Base-by-base conservation (phyloP, 495 filamentous ascomycete genomes). In the Hypomontagnella submonticulosa region DNA sequence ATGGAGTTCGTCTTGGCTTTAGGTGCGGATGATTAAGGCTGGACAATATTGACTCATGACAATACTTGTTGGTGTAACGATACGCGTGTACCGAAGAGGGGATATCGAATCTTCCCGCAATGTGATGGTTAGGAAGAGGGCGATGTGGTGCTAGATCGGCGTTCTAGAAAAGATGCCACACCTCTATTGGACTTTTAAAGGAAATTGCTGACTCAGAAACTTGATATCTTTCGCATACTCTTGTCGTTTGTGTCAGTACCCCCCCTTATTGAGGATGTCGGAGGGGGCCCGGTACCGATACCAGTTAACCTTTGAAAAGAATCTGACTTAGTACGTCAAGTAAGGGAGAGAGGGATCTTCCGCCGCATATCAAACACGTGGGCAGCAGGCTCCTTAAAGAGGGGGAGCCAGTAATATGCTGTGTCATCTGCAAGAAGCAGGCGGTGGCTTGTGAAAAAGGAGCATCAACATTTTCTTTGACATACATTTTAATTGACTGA, bases 351-450 rank as follows among this genome's bases (percentile, higher is more conserved):
- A 41, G 60, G 58, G 27, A 36, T 18, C 15, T 68, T 54, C 64
- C 58, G 58, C 57, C 33, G 54, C 30, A 56, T 59, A 56, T 68
- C 54, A 63, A 55, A 68, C 65, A 68, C 65, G 65, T 63, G 65
- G 65, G 65, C 36, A 40, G 44, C 27, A 32, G 36, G 36, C 3
- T 13, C n/a, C 27, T 27, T 50, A 42, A 68, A 59, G 20, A 49
- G 34, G 34, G 33, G 46, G 47, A 32, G 19, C 53, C 46, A 58
- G 64, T 58, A 58, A 54, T 57, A 58, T 61, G 51, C n/a, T 19
- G 63, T 66, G 51, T 36, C 44, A 61, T 61, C 37, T 61, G 46
- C 51, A 59, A 34, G 56, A 55, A 47, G 55, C 38, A 40, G 18
- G 54, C 33, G 61, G 58, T 48, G 58, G 47, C 49, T 2, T 15